These are phyloP conservation scores for Bauhinia variegata DNA, from an alignment of 306 rosid genomes.

Conservation along the genomic window DNA sequence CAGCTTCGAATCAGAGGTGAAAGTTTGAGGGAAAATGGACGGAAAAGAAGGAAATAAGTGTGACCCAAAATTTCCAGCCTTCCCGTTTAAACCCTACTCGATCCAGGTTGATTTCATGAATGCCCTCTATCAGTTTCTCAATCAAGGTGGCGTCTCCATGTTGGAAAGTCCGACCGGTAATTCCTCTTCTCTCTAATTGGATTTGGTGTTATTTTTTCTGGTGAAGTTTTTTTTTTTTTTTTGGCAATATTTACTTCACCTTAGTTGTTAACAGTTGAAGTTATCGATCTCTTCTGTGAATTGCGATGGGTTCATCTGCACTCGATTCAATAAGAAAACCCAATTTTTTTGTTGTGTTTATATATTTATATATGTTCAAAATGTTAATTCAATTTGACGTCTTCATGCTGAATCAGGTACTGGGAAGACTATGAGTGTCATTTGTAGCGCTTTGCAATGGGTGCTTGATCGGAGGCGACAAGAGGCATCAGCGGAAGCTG, in stretches of 20 bases:
- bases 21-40: conserved; percentile 30
- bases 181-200: background rate
- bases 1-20: background rate
- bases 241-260: background rate
- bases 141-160: conserved; percentile 84
- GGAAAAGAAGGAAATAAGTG: conserved; percentile 29
- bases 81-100: conserved; percentile 79
- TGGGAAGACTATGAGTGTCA: conserved; percentile 88
- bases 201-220: background rate
- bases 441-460: conserved; percentile 94
- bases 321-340: background rate
- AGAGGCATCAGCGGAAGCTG: conserved; percentile 36
- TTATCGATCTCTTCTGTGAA: background rate
- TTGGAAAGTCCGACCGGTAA: conserved; percentile 90
- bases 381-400: conserved; percentile 5
- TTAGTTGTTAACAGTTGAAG: conserved; percentile 1
- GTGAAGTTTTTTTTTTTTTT: background rate
- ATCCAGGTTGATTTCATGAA: conserved; percentile 92
- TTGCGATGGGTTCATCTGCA: background rate
- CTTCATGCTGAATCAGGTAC: conserved; percentile 60
- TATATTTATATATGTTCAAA: background rate
- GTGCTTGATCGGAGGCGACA: conserved; percentile 63
- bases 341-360: conserved; percentile 12
- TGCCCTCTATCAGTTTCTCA: conserved; percentile 69
- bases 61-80: conserved; percentile 57